Evolutionary conservation across 176 grass and related monocot genomes (phyloP).

Genomic region (Musa beccarii): DNA sequence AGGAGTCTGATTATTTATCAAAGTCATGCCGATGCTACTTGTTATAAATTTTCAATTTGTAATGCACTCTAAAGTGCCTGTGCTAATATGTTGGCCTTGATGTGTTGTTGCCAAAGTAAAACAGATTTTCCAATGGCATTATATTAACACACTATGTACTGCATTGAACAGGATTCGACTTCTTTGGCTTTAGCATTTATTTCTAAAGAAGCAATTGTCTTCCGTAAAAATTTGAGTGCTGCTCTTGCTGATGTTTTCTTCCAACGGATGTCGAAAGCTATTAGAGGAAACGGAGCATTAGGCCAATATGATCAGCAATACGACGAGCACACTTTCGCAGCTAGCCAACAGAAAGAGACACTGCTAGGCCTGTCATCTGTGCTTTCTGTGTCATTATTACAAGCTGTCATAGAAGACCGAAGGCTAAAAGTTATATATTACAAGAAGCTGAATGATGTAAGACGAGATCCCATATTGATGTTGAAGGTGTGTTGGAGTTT

Average conservation of each 20-base stretch:
- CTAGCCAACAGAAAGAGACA: neutral
- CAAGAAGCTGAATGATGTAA: conserved; percentile 44
- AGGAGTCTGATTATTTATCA: too few relatives aligned
- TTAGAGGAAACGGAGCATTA: conserved; percentile 9
- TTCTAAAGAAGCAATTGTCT: conserved; percentile 37
- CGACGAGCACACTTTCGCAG: neutral
- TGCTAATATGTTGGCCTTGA: too few relatives aligned
- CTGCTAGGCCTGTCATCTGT: conserved; percentile 4
- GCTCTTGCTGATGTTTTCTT: conserved; percentile 36
- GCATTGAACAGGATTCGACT: conserved; percentile 10
- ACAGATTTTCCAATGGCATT: neutral
- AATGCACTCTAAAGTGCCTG: too few relatives aligned
- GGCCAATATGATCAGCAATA: neutral
- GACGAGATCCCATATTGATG: conserved; percentile 35
- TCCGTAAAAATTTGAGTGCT: conserved; percentile 32
- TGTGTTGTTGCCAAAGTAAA: neutral
- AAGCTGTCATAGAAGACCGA: conserved; percentile 30
- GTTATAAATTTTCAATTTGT: conserved; percentile 1
- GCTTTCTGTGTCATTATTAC: conserved; percentile 13
- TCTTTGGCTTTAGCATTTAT: conserved; percentile 44
- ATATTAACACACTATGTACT: neutral
- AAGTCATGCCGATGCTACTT: neutral
- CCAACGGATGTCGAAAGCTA: conserved; percentile 40
- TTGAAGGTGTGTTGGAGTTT: conserved; percentile 34
- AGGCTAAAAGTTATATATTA: conserved; percentile 53